Percentiles rank a stretch among this genome's conserved stretches.
Evolutionary conservation across 352 stramenopile species (phyloP).

Genomic region (Phytopythium aichiense): DNA sequence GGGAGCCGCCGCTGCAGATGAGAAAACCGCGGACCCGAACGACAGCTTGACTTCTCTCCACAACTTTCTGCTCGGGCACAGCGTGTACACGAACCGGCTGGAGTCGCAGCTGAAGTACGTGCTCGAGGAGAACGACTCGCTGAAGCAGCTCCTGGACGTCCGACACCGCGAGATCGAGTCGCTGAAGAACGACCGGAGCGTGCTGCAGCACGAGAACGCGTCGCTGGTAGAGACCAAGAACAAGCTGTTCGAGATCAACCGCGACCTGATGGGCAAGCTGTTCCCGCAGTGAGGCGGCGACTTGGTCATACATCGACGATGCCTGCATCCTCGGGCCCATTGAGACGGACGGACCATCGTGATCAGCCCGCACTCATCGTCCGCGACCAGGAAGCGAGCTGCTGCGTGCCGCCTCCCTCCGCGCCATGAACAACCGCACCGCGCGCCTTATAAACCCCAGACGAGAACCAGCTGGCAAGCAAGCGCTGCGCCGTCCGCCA

Average conservation of each 20-base stretch:
- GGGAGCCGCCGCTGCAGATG: slow-evolving; percentile 24
- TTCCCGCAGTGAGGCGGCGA: slow-evolving; percentile 48
- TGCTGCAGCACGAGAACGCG: slow-evolving; percentile 62
- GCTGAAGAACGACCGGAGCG: slow-evolving; percentile 49
- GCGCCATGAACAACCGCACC: slow-evolving; percentile 1
- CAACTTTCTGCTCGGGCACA: slow-evolving; percentile 63
- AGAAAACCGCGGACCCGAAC: slow-evolving; percentile 33
- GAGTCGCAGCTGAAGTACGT: slow-evolving; percentile 67
- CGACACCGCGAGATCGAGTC: slow-evolving; percentile 55
- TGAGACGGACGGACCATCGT: no score
- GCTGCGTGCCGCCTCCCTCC: not conserved
- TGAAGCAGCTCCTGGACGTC: slow-evolving; percentile 42
- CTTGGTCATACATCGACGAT: not conserved
- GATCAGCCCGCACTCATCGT: not conserved
- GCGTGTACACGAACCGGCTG: slow-evolving; percentile 70
- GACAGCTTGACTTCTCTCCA: slow-evolving; percentile 61
- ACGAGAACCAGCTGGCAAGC: not conserved
- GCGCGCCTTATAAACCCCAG: not conserved
- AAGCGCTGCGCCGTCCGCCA: not conserved
- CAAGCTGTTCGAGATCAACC: slow-evolving; percentile 79
- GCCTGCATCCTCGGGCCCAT: no score
- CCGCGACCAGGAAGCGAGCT: not conserved
- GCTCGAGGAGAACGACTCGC: slow-evolving; percentile 55
- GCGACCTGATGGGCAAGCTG: slow-evolving; percentile 57
- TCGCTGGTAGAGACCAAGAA: slow-evolving; percentile 71